Evolutionary conservation across 78 protist species (phyloP), one percentile per base, ranked within the genome.

Genomic region (Dictyostelium purpureum): DNA sequence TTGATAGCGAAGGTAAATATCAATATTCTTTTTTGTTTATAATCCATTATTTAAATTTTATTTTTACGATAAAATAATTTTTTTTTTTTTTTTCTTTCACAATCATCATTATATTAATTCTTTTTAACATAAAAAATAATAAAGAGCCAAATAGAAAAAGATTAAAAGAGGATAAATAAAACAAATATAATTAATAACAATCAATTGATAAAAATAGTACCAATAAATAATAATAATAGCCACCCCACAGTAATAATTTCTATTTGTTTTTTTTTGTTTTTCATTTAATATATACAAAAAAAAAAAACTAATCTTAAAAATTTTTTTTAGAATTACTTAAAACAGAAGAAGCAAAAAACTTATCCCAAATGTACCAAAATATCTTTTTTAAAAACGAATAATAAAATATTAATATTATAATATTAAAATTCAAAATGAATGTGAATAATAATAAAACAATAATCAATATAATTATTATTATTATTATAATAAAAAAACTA

Each of bases 91-190:
- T 61, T n/a, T 4, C 52, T 16, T 14, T 47, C 52, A 47, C 7
- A 47, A 14, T 2, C 52, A 47, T 33, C 43, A 28, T 16, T 63
- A 18, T 33, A 33, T 4, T 63, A 21, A 21, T 19, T 54, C n/a
- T 21, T 31, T 28, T 63, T 63, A 28, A 4, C 26, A 56, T 28
- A 24, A 31, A 63, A 63, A 28, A 31, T 43, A 28, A 31, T 63
- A 63, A 63, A 63, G 71, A 63, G 33, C 71, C 71, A 18, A 42
- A 63, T 63, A 63, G 71, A 63, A 63, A 63, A 63, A 63, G 71
- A 63, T 33, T 33, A 18, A 63, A 63, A 42, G 12, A 16, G n/a
- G 12, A 47, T 47, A 14, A 47, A 14, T 47, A 47, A 0, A 47
- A 14, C n/a, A 47, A 47, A 47, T 47, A 47, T 47, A 14, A 47